Conservation (phyloP, 225 moss, liverwort and hornwort genomes). For the Straminergon stramineum region DNA sequence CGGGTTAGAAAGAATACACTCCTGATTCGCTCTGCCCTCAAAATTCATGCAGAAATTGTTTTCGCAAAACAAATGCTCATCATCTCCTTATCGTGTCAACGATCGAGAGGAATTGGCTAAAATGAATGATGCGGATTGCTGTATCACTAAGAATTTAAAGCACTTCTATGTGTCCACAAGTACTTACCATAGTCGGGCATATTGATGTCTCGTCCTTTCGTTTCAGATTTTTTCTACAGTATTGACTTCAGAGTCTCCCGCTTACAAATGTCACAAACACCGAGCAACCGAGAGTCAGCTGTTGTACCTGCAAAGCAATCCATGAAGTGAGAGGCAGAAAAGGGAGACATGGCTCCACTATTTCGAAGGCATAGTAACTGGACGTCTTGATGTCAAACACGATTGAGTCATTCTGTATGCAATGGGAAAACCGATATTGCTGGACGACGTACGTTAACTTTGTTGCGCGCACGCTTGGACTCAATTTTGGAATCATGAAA, state of each 20-base stretch:
- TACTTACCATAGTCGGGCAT: background rate
- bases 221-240: background rate
- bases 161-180: background rate
- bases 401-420: background rate
- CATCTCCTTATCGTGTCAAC: background rate
- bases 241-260: background rate
- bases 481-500: background rate
- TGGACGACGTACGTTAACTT: background rate
- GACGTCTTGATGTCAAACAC: background rate
- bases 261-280: background rate
- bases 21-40: background rate
- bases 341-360: background rate
- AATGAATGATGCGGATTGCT: background rate
- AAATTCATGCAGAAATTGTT: background rate
- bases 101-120: background rate
- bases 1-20: background rate
- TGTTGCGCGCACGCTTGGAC: background rate
- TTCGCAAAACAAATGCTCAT: background rate
- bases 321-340: background rate
- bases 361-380: background rate
- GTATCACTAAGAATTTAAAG: background rate
- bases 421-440: background rate
- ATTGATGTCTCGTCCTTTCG: background rate
- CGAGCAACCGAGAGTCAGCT: background rate
- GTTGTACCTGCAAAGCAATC: background rate